Percentiles rank a stretch among this genome's conserved stretches.
Evolutionary conservation across 768 basidiomycete species (phyloP).

Genomic region (Panellus pusillus): DNA sequence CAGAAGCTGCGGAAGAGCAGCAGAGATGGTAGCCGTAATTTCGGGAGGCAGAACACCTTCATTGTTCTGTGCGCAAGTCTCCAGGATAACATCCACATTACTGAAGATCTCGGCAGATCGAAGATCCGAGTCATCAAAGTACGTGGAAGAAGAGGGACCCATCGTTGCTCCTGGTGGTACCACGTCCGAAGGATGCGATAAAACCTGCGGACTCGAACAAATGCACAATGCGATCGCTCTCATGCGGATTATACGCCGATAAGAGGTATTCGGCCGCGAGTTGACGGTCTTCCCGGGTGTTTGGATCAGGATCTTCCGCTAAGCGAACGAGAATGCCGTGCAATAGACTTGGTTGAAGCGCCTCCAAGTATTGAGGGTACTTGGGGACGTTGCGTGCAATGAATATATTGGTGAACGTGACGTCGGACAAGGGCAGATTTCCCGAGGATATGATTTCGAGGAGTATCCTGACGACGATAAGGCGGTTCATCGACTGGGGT

Average conservation of each 20-base stretch:
- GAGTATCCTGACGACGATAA: constrained; percentile 80
- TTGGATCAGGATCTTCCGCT: constrained; percentile 68
- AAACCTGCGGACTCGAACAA: constrained; percentile 83
- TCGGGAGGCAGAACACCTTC: constrained; percentile 56
- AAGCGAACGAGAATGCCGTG: constrained; percentile 79
- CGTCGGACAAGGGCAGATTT: constrained; percentile 58
- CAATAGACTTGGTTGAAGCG: constrained; percentile 60
- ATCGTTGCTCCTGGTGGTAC: constrained; percentile 73
- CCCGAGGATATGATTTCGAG: constrained; percentile 70
- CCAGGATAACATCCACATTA: constrained; percentile 64
- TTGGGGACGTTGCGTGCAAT: constrained; percentile 95
- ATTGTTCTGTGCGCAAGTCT: constrained; percentile 42
- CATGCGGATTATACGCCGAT: constrained; percentile 86
- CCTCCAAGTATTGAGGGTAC: constrained; percentile 82
- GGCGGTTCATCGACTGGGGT: constrained; percentile 63
- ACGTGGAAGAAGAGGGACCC: constrained; percentile 76
- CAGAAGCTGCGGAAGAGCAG: constrained; percentile 67
- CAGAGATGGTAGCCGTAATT: constrained; percentile 51
- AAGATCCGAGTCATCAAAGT: constrained; percentile 71
- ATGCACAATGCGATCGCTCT: constrained; percentile 61
- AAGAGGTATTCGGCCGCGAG: constrained; percentile 92
- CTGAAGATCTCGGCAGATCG: constrained; percentile 60
- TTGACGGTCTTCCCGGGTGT: constrained; percentile 91
- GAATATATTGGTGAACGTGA: constrained; percentile 91
- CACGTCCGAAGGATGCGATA: constrained; percentile 85